Conservation (phyloP, 768 basidiomycete genomes). For the Boletus eberwhitei region DNA sequence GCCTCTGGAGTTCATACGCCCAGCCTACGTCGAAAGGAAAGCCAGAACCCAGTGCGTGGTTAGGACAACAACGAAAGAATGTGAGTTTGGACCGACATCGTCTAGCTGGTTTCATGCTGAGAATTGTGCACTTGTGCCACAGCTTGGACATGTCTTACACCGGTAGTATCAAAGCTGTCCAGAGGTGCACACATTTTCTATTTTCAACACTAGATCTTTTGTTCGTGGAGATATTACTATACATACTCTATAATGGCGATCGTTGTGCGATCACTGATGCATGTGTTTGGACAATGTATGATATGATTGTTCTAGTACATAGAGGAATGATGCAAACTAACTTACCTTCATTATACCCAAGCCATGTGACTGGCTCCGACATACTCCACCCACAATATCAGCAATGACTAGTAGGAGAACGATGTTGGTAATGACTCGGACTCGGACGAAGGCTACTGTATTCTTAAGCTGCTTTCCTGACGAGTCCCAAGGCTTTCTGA, state of each 20-base stretch:
- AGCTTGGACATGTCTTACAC: slow-evolving; percentile 31
- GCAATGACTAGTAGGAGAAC: neutral
- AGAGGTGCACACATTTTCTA: neutral
- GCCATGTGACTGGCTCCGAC: neutral
- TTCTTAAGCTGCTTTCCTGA: neutral
- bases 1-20: slow-evolving; percentile 57
- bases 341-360: neutral
- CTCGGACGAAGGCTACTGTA: neutral
- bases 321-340: neutral
- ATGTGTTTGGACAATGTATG: slow-evolving; percentile 1
- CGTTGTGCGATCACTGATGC: neutral
- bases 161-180: slow-evolving; percentile 12
- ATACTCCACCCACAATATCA: neutral
- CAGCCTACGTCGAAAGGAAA: slow-evolving; percentile 42
- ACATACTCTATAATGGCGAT: slow-evolving; percentile 15
- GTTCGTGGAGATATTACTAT: slow-evolving; percentile 9
- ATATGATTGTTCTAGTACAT: neutral
- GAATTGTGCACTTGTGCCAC: neutral
- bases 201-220: slow-evolving; percentile 1
- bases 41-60: slow-evolving; percentile 62
- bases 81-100: slow-evolving; percentile 13
- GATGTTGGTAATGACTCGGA: neutral
- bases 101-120: neutral
- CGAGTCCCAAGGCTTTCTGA: neutral
- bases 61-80: slow-evolving; percentile 62